A percentile compares a stretch with the other conserved stretches of the same genome.
Evolutionary conservation across 345 rosid species (phyloP).

Genomic region (thale cress (Arabidopsis thaliana)): DNA sequence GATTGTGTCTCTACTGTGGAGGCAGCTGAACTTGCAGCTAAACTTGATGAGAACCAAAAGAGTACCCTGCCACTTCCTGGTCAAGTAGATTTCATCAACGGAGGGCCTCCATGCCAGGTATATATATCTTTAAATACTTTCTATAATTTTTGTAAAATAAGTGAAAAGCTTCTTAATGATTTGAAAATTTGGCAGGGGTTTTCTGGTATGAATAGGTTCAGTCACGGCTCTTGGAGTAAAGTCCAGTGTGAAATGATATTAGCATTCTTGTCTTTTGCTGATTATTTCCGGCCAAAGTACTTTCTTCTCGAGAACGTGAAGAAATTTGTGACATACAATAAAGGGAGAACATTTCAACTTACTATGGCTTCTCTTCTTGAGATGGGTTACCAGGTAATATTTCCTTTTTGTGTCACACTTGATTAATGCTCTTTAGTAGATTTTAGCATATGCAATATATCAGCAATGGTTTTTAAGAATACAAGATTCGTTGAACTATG

Average conservation of each 20-base stretch:
- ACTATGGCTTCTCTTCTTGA: conserved; percentile 69
- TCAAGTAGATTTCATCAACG: conserved; percentile 89
- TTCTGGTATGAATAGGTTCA: conserved; percentile 84
- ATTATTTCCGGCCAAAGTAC: conserved; percentile 81
- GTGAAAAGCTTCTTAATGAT: conserved; percentile 34
- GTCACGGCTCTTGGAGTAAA: conserved; percentile 71
- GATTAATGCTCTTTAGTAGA: background rate
- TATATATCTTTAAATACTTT: conserved; percentile 22
- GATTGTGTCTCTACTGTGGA: conserved; percentile 81
- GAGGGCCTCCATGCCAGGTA: conserved; percentile 98
- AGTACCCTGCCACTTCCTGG: background rate
- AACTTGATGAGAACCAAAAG: conserved; percentile 17
- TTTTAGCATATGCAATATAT: background rate
- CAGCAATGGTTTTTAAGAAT: background rate
- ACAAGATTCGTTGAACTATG: too few species aligned
- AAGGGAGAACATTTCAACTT: conserved; percentile 80
- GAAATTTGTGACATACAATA: conserved; percentile 76
- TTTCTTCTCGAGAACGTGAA: conserved; percentile 90
- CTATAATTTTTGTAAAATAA: background rate
- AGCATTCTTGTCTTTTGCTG: conserved; percentile 67
- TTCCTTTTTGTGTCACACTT: background rate
- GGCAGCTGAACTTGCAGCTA: conserved; percentile 54
- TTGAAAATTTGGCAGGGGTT: conserved; percentile 64
- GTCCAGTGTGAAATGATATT: conserved; percentile 69
- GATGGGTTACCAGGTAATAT: conserved; percentile 60